Base-by-base conservation (phyloP, 2,329 filamentous ascomycete genomes). In the Setomelanomma holmii region DNA sequence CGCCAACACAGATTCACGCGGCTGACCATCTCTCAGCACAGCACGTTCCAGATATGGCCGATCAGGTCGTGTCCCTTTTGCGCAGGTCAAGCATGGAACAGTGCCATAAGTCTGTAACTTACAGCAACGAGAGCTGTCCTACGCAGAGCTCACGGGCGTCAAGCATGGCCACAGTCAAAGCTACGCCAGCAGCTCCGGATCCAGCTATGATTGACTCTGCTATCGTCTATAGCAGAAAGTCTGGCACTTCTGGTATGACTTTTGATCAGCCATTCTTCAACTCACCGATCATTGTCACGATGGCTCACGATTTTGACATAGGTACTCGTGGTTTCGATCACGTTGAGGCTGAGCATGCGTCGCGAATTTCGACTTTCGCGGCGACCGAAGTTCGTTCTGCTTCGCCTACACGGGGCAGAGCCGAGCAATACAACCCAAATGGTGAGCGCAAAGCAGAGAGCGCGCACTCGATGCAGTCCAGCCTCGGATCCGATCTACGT, bases 401-500 rank as follows among this genome's bases (percentile, higher is more conserved):
- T 2, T 45, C 47, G 12, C 49, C 53, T 16, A 19, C n/a, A 20
- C 51, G 57, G 51, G 57, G 55, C 14, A 53, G 56, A 23, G 50
- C 42, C 14, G 45, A 52, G 12, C 40, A 60, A 24, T 51, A 53
- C 42, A 33, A 44, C 5, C 46, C 58, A 4, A 40, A 16, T 19
- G 16, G 19, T 1, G 45, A 43, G 5, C 40, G 34, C 10, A 45
- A 61, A n/a, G 40, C 40, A 8, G 19, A 40, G 12, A 63, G 59
- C 42, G 50, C 58, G 23, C 16, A 41, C 17, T 67, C 62, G n/a
- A 42, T 45, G 14, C 53, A 52, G 17, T 63, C 61, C 21, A 64
- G 50, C 48, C 27, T 45, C 20, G 24, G 49, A 8, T 71, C 69
- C 0, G 61, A 66, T 19, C 55, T 74, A 17, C 65, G 71, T 27